Evolutionary conservation across 116 monocot genomes (phyloP), one percentile per base, ranked within the genome.

Genomic region (Papilionanthe hybrid): DNA sequence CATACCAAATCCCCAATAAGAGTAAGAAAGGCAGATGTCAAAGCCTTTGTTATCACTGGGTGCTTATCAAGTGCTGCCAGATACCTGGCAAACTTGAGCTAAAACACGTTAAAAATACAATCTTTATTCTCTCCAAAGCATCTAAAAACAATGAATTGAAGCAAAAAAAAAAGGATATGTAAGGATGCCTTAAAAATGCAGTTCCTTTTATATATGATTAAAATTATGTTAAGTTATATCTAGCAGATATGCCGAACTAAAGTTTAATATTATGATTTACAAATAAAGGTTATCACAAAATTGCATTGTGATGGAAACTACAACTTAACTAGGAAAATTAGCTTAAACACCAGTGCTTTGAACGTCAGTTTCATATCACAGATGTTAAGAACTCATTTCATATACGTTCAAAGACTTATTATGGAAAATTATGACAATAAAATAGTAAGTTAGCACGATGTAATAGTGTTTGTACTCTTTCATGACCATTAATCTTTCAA

Each of bases 1-100:
- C 94, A 97, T 29, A 92, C 87, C 77, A 94, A 80, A 81, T 97
- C 96, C 42, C 96, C 94, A 65, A 89, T 75, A 55, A 93, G 85
- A 75, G 87, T 97, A 37, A 97, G 84, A 78, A 94, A 78, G 55
- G 91, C 89, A 79, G 96, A 89, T 28, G 92, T 94, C 49, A 94
- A 75, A 42, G 96, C 83, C 81, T 94, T 97, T 50, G 89, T 94
- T 58, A 83, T 66, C 18, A 96, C 81, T 28, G 96, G 90, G 73
- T 92, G 81, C 83, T 88, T 90, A 56, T 96, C 90, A 80, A 96
- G 88, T 57, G 84, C 83, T 65, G 77, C 84, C 75, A 92, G 72
- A 48, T 96, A 93, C 94, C 96, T 96, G 79, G 72, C 80, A 79
- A 77, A 69, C 73, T 56, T 25, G 25, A 32, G 72, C 23, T 50